Percentiles rank a stretch among this genome's conserved stretches.
These are phyloP conservation scores for Cavenderia fasciculata DNA, from an alignment of 78 protist genomes.

Conservation along the genomic window DNA sequence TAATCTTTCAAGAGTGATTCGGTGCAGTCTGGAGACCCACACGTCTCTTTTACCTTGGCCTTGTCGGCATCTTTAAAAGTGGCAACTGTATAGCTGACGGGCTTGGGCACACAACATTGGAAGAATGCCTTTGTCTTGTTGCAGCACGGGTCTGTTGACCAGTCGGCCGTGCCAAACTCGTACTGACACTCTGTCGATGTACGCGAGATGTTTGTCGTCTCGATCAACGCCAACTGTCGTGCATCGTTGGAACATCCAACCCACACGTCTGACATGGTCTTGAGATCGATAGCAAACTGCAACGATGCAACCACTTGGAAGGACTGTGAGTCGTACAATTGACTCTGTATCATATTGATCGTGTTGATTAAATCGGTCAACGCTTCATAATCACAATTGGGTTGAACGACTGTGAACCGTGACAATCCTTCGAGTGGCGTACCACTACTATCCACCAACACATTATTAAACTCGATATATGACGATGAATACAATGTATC, in stretches of 20 bases:
- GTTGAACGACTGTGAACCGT: too few species aligned
- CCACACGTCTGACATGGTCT: conserved; percentile 21
- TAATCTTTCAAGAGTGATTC: conserved; percentile 29
- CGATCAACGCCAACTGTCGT: background rate
- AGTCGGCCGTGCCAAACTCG: background rate
- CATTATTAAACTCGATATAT: too few species aligned
- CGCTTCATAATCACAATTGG: too few species aligned
- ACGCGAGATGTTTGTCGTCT: background rate
- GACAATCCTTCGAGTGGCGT: too few species aligned
- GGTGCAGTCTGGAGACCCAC: conserved; percentile 13
- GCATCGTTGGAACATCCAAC: conserved; percentile 4
- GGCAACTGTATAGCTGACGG: background rate
- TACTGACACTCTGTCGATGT: conserved; percentile 10
- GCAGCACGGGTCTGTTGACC: conserved; percentile 43
- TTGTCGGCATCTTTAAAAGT: conserved; percentile 14
- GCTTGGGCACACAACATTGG: conserved; percentile 31
- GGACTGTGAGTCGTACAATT: conserved; percentile 2
- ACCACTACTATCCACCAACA: too few species aligned
- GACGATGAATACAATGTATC: too few species aligned
- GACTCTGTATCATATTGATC: background rate
- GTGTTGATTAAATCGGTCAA: too few species aligned
- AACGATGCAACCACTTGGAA: conserved; percentile 1
- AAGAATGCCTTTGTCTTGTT: conserved; percentile 3
- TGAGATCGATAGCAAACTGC: conserved; percentile 21
- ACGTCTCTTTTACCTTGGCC: background rate